Evolutionary conservation across 1,284 basidiomycete genomes (phyloP), one percentile per base, ranked within the genome.

Genomic region (Tranzscheliella williamsii): DNA sequence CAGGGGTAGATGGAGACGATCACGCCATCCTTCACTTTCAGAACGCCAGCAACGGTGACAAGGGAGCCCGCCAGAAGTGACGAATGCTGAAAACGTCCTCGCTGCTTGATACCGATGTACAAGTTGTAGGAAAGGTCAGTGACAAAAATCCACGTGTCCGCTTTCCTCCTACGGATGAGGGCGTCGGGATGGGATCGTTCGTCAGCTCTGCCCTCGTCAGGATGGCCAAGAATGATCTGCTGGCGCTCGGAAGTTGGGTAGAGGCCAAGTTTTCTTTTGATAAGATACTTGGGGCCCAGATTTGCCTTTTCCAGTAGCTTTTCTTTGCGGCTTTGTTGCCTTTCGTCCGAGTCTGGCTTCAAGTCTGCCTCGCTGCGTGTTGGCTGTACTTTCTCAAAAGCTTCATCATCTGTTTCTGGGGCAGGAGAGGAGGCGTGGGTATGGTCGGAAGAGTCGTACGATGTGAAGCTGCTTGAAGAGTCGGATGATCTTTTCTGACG

Each of bases 101-200:
- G 53, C 41, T 57, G 55, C 55, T 69, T 69, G 46, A 66, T 57
- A 24, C 66, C 66, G 29, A 69, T 48, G 33, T 66, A 69, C 17
- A 69, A 42, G 36, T 69, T 58, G 43, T 54, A 53, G 7, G 53
- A 47, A 8, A 60, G 41, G 17, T 66, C 56, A 9, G 57, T 50
- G 12, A 69, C 66, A 42, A 61, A 69, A 37, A 68, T 65, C 61
- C 61, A 61, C 1, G 55, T 62, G 24, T 62, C 53, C 5, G 55
- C 50, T 38, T 54, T 52, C 17, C 43, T 33, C 11, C 43, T 32
- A n/a, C 49, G 54, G 18, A 60, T 63, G 26, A 67, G 42, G 5
- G 60, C 49, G 11, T 60, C 52, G 4, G 43, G 50, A 36, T 24
- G 56, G 9, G 40, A 24, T 3, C 12, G 1, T 1, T 15, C n/a